A percentile compares a stretch with the other conserved stretches of the same genome.
These are phyloP conservation scores for Ophioceras dolichostomum DNA, from an alignment of 2,329 filamentous ascomycete species.

Conservation along the genomic window DNA sequence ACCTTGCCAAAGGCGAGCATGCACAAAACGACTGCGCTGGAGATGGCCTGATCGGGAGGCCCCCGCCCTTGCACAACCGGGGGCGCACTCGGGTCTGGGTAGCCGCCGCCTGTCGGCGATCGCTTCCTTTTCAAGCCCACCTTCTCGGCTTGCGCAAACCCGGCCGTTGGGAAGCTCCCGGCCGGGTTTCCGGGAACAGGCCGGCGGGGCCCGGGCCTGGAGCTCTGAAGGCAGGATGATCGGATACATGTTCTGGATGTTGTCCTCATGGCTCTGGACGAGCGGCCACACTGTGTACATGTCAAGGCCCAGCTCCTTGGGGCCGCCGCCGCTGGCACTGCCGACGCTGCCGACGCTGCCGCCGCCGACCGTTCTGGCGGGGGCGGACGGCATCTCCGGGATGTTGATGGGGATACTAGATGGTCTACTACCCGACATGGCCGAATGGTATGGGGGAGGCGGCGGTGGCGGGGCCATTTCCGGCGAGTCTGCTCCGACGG, in stretches of 20 bases:
- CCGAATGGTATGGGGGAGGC: too few species aligned
- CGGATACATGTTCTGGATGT: conserved; percentile 55
- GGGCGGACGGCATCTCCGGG: too few species aligned
- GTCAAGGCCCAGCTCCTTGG: too few species aligned
- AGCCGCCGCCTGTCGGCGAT: conserved; percentile 28
- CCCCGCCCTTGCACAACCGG: conserved; percentile 33
- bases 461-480: too few species aligned
- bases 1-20: conserved; percentile 82
- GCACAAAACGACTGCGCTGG: conserved; percentile 70
- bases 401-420: too few species aligned
- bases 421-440: too few species aligned
- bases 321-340: too few species aligned
- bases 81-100: conserved; percentile 15
- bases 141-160: conserved; percentile 16
- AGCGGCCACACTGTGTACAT: too few species aligned
- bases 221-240: conserved; percentile 39
- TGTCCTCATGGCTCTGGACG: conserved; percentile 46
- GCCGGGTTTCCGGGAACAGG: conserved; percentile 21
- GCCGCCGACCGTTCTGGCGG: too few species aligned
- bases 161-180: conserved; percentile 11
- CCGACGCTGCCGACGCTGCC: too few species aligned
- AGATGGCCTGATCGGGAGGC: conserved; percentile 46
- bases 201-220: conserved; percentile 23
- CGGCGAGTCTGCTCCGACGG: too few species aligned
- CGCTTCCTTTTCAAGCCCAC: conserved; percentile 41